Base-by-base conservation (phyloP, 441 rosid species). In the Pelargonium australe region DNA sequence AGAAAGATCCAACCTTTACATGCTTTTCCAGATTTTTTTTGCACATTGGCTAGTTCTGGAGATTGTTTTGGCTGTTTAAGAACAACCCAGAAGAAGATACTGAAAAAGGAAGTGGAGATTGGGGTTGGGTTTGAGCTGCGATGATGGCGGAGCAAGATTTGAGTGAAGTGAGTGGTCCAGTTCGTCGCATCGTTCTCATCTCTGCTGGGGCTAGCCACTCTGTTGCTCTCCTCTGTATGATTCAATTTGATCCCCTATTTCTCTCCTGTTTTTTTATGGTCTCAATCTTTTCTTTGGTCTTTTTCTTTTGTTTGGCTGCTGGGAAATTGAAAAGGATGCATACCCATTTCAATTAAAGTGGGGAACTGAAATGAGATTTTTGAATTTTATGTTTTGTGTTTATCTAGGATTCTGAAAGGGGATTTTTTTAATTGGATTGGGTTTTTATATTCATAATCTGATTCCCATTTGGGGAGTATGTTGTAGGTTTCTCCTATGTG, bases 181-280 rank as follows among this genome's bases (percentile, higher is more conserved):
- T 76, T 72, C 91, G 81, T 75, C 83, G 70, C 9, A 88, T 94
- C 78, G 82, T 89, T 78, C 82, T 94, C 75, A 82, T 91, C 78
- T 94, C 99, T 61, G 96, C 99, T 57, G 99, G 99, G 61, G 99
- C 96, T 72, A 88, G 91, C 75, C 96, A 94, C 79, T 94, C 99
- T 62, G 90, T 88, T 58, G 96, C 99, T 72, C 88, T 89, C 23
- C 96, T 94, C 70, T 83, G 99, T 94, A 83, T 63, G 86, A 72
- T 13, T 25, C 25, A 5, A 40, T 40, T 40, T 40, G 43, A 40
- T 40, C 43, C 43, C 13, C 66, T 40, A 5, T 74, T 60, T 7
- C 19, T 65, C 2, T 49, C 10, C 58, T 2, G 13, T 11, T 45
- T 69, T 3, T 43, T 40, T 60, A 2, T 2, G 43, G 43, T 40